Conservation (phyloP, 257 asterid species). For the Solanum piurae region DNA sequence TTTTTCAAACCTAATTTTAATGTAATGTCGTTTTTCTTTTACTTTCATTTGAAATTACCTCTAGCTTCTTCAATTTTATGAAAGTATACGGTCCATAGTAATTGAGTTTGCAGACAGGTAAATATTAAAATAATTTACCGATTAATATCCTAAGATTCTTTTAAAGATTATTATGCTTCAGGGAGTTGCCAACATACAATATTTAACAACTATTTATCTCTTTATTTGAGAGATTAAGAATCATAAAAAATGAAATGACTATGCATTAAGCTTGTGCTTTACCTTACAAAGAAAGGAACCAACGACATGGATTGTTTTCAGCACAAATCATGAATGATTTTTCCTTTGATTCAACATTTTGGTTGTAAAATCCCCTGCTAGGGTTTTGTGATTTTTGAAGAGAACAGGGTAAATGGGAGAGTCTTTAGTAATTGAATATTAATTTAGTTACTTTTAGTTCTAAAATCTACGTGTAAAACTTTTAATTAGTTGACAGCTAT, state of each 20-base stretch:
- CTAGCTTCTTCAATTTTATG: background rate
- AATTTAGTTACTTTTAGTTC: no score
- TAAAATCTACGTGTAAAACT: no score
- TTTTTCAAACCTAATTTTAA: no score
- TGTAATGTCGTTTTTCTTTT: background rate
- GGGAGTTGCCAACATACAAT: background rate
- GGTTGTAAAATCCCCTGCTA: no score
- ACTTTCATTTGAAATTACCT: background rate
- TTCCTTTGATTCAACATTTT: no score
- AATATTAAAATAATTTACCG: background rate
- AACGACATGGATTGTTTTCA: no score
- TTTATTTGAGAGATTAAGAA: background rate
- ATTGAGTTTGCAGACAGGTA: background rate
- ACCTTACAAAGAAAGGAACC: background rate
- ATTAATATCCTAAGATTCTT: background rate
- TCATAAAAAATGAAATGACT: background rate
- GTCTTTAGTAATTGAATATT: no score
- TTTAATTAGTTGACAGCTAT: no score
- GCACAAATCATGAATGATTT: no score
- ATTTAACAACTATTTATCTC: background rate
- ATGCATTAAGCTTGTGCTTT: background rate
- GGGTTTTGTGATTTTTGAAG: no score
- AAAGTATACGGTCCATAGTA: background rate
- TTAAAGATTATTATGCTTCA: background rate
- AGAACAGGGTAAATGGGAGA: no score